A percentile compares a stretch with the other conserved stretches of the same genome.
Evolutionary conservation across 257 asterid species (phyloP).

Genomic region (Parsonsia alboflavescens): DNA sequence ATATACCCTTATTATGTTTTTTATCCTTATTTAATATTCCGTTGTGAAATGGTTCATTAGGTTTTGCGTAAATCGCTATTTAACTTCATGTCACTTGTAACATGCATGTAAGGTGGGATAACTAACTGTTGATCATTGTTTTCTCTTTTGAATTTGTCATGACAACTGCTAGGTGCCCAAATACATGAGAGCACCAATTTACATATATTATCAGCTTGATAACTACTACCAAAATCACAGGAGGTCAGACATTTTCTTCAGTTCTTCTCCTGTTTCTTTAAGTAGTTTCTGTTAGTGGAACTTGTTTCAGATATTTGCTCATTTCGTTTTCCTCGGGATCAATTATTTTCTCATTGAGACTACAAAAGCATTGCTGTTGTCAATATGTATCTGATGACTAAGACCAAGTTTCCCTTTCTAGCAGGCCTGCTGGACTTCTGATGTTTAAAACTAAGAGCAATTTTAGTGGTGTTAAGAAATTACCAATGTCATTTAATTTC

Average conservation of each 20-base stretch:
- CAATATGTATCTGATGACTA: not conserved
- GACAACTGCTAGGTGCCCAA: constrained; percentile 42
- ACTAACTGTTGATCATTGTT: not conserved
- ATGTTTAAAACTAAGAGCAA: not conserved
- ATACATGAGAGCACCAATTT: constrained; percentile 70
- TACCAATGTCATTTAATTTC: not conserved
- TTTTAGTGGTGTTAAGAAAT: not conserved
- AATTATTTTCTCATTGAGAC: not conserved
- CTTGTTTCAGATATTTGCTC: not conserved
- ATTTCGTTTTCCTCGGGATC: not conserved
- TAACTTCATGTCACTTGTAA: not conserved
- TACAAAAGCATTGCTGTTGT: not conserved
- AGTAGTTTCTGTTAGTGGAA: not conserved
- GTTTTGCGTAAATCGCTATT: not conserved
- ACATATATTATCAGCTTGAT: constrained; percentile 73
- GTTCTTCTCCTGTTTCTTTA: not conserved
- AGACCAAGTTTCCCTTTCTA: not conserved
- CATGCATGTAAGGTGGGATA: not conserved
- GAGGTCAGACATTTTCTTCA: constrained; percentile 36
- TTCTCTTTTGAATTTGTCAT: constrained; percentile 12
- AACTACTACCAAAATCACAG: constrained; percentile 81
- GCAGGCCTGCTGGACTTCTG: not conserved
- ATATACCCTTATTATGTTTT: too few relatives aligned
- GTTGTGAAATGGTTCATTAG: not conserved
- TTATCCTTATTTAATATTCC: too few relatives aligned